phyloP scores from a whole-genome alignment of 1,284 basidiomycete genomes.

The Pisolithus thermaeus region DNA sequence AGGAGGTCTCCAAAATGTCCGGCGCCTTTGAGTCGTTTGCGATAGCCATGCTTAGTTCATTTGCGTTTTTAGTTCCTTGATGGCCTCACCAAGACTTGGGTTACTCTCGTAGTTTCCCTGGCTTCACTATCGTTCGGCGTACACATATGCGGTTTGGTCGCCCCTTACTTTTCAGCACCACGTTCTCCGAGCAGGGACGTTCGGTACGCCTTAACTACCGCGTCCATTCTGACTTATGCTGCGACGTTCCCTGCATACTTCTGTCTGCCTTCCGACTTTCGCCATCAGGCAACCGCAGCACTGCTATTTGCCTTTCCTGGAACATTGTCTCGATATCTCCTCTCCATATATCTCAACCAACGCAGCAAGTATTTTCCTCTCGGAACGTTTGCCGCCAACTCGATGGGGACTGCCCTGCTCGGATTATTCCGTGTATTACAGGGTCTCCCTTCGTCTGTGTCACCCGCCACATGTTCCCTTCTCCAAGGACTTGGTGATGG shows the following conservation, averaged over 20 bases:
- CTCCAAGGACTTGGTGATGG: slow-evolving; percentile 84
- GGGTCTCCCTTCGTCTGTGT: slow-evolving; percentile 41
- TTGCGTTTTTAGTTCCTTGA: slow-evolving; percentile 65
- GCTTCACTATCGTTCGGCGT: slow-evolving; percentile 58
- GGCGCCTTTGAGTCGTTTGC: slow-evolving; percentile 23
- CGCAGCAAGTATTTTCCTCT: slow-evolving; percentile 62
- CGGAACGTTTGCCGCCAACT: slow-evolving; percentile 87
- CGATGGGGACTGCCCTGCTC: slow-evolving; percentile 74
- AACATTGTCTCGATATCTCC: slow-evolving; percentile 76
- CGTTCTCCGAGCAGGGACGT: slow-evolving; percentile 34
- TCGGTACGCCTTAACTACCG: slow-evolving; percentile 41
- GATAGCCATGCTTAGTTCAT: slow-evolving; percentile 7
- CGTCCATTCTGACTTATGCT: slow-evolving; percentile 54
- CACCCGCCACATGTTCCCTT: slow-evolving; percentile 57
- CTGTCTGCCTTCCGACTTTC: slow-evolving; percentile 61
- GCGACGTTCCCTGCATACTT: slow-evolving; percentile 78
- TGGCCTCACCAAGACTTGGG: slow-evolving; percentile 75
- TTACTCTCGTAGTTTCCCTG: slow-evolving; percentile 72
- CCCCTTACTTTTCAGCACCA: slow-evolving; percentile 36
- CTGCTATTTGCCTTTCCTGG: slow-evolving; percentile 90
- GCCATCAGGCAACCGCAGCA: slow-evolving; percentile 81
- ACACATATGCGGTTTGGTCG: slow-evolving; percentile 42
- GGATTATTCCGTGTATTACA: slow-evolving; percentile 70
- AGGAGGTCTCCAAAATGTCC: slow-evolving; percentile 72
- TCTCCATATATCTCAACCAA: slow-evolving; percentile 74